These are phyloP conservation scores for Euphorbia tirucalli DNA, from an alignment of 345 rosid species.

Conservation along the genomic window DNA sequence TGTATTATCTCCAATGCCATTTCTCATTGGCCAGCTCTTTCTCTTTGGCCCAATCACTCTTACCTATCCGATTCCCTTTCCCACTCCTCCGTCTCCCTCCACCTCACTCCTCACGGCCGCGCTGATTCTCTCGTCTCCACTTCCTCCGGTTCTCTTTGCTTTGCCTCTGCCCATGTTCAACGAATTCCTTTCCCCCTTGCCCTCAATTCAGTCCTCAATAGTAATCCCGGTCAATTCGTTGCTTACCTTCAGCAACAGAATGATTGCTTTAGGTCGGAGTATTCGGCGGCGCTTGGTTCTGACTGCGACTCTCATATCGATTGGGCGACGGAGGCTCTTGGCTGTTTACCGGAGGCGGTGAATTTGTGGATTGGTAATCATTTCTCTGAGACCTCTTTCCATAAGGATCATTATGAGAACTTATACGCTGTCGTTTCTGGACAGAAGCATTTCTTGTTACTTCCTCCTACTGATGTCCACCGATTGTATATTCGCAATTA, in stretches of 20 bases:
- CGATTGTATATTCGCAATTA: slow-evolving; percentile 65
- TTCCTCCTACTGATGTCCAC: slow-evolving; percentile 84
- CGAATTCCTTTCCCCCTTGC: slow-evolving; percentile 56
- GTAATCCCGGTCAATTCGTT: slow-evolving; percentile 24
- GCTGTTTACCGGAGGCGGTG: slow-evolving; percentile 79
- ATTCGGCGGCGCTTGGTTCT: slow-evolving; percentile 37
- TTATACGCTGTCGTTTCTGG: slow-evolving; percentile 81
- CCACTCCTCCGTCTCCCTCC: slow-evolving; percentile 63
- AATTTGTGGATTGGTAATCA: slow-evolving; percentile 89
- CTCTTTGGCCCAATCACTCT: slow-evolving; percentile 52
- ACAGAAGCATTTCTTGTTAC: slow-evolving; percentile 74
- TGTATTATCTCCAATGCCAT: slow-evolving; percentile 70
- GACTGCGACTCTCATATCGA: slow-evolving; percentile 65
- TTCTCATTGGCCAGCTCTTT: slow-evolving; percentile 69
- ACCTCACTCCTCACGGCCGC: slow-evolving; percentile 74
- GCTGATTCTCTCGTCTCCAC: slow-evolving; percentile 59
- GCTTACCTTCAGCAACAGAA: slow-evolving; percentile 85
- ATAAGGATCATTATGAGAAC: slow-evolving; percentile 92
- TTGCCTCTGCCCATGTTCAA: slow-evolving; percentile 72
- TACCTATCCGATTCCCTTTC: slow-evolving; percentile 57
- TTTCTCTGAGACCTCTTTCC: slow-evolving; percentile 69
- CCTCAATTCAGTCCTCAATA: slow-evolving; percentile 35
- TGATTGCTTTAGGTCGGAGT: slow-evolving; percentile 77
- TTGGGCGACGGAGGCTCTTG: slow-evolving; percentile 83
- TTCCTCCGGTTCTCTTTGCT: slow-evolving; percentile 37